A percentile compares a stretch with the other conserved stretches of the same genome.
phyloP scores from a whole-genome alignment of 352 stramenopile species.

The Achlya hypogyna region DNA sequence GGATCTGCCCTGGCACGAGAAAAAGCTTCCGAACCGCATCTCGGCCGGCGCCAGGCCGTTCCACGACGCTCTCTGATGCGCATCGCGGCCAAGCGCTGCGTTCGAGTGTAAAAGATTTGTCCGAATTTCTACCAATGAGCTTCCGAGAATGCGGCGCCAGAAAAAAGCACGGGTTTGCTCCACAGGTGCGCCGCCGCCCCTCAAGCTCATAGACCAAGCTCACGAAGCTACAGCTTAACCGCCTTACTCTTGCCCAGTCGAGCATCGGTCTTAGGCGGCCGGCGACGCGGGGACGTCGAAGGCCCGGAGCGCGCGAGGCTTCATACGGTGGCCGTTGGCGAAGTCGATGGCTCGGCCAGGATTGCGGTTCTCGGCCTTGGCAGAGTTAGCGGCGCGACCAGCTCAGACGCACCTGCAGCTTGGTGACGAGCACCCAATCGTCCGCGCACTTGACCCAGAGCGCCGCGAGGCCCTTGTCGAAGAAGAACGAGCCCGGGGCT shows the following conservation, averaged over 20 bases:
- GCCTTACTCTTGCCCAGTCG: not conserved
- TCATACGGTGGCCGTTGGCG: conserved; percentile 68
- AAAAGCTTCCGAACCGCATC: too few relatives aligned
- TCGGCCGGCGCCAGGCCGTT: too few relatives aligned
- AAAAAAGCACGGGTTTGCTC: too few relatives aligned
- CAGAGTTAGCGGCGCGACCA: not conserved
- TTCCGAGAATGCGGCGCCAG: too few relatives aligned
- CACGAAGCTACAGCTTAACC: not conserved
- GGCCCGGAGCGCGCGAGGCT: conserved; percentile 22
- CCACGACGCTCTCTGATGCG: too few relatives aligned
- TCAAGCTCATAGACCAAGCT: not conserved
- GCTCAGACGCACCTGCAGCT: conserved; percentile 30
- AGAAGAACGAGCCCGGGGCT: conserved; percentile 47
- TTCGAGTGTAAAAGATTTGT: too few relatives aligned
- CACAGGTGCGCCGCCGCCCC: too few relatives aligned
- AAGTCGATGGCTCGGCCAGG: conserved; percentile 59
- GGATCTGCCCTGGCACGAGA: too few relatives aligned
- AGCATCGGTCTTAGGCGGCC: too few relatives aligned
- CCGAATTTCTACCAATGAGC: too few relatives aligned
- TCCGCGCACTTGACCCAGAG: conserved; percentile 56
- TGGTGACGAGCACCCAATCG: conserved; percentile 60
- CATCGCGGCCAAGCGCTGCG: too few relatives aligned
- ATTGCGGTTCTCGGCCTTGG: conserved; percentile 41
- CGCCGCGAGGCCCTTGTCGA: conserved; percentile 56
- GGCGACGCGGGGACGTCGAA: not conserved